Evolutionary conservation across 2,329 filamentous ascomycete species (phyloP).

Genomic region (Diplodia corticola): DNA sequence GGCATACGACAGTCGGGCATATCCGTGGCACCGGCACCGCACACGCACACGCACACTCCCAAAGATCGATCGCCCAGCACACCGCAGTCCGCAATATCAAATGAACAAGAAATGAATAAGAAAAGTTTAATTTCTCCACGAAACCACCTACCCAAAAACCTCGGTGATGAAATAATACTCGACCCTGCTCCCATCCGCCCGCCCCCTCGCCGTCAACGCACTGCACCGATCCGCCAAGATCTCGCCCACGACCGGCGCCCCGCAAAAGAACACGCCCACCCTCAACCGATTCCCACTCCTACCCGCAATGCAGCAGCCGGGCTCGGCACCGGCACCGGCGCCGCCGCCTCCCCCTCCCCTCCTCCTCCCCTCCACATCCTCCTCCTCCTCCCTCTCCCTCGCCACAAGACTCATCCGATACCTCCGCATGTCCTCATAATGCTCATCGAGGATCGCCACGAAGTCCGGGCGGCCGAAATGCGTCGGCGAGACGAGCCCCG

Average conservation of each 20-base stretch:
- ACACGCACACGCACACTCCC: too few relatives aligned
- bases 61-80: too few relatives aligned
- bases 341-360: neutral
- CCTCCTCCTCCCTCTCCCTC: constrained; percentile 28
- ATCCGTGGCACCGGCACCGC: too few relatives aligned
- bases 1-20: neutral
- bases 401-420: constrained; percentile 23
- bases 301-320: too few relatives aligned
- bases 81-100: too few relatives aligned
- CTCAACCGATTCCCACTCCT: constrained; percentile 45
- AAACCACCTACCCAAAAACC: constrained; percentile 55
- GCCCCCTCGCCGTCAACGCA: constrained; percentile 52
- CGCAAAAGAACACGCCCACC: constrained; percentile 60
- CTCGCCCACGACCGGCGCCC: constrained; percentile 55
- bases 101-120: too few relatives aligned
- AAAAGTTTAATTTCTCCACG: too few relatives aligned
- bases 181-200: constrained; percentile 54
- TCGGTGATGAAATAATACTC: constrained; percentile 61
- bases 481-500: constrained; percentile 55
- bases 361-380: neutral
- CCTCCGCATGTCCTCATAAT: constrained; percentile 54
- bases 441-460: constrained; percentile 52
- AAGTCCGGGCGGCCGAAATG: constrained; percentile 59
- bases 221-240: constrained; percentile 55
- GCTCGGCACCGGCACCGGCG: neutral